These are phyloP conservation scores for Trichoderma gamsii DNA, from an alignment of 495 filamentous ascomycete genomes.

Conservation along the genomic window DNA sequence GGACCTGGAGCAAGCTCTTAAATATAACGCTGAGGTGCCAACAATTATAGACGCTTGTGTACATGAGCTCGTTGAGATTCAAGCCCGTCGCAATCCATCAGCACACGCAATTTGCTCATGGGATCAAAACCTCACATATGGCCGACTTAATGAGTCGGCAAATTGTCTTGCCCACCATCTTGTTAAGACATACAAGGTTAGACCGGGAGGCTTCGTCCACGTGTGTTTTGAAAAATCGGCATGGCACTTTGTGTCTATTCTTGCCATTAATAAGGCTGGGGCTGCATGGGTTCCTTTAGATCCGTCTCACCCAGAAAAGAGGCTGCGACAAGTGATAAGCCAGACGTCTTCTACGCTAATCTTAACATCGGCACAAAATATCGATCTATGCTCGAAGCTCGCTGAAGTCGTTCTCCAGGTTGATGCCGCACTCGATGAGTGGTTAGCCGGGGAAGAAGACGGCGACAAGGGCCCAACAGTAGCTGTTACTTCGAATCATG, in stretches of 20 bases:
- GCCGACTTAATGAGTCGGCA: slow-evolving; percentile 37
- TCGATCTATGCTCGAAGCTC: not conserved
- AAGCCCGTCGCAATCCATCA: slow-evolving; percentile 29
- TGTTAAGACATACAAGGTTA: slow-evolving; percentile 28
- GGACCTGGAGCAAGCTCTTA: not conserved
- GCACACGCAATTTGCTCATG: slow-evolving; percentile 19
- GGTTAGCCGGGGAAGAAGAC: not conserved
- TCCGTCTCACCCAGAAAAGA: slow-evolving; percentile 39
- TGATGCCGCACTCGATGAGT: not conserved
- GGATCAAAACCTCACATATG: slow-evolving; percentile 46
- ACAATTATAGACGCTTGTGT: not conserved
- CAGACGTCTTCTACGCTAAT: not conserved
- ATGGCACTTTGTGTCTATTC: slow-evolving; percentile 24
- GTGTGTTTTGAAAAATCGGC: slow-evolving; percentile 10
- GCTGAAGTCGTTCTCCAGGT: not conserved
- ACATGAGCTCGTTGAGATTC: not conserved
- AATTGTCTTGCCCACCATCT: slow-evolving; percentile 35
- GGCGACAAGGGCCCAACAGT: not conserved
- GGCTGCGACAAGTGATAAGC: slow-evolving; percentile 29
- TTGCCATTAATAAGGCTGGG: slow-evolving; percentile 54
- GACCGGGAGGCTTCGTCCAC: not conserved
- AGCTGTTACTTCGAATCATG: not conserved
- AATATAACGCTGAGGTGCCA: not conserved
- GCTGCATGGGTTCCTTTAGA: slow-evolving; percentile 54
- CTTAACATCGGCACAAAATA: not conserved